A percentile compares a stretch with the other conserved stretches of the same genome.
These are phyloP conservation scores for Cystofilobasidium bisporidii DNA, from an alignment of 768 basidiomycete species.

Conservation along the genomic window DNA sequence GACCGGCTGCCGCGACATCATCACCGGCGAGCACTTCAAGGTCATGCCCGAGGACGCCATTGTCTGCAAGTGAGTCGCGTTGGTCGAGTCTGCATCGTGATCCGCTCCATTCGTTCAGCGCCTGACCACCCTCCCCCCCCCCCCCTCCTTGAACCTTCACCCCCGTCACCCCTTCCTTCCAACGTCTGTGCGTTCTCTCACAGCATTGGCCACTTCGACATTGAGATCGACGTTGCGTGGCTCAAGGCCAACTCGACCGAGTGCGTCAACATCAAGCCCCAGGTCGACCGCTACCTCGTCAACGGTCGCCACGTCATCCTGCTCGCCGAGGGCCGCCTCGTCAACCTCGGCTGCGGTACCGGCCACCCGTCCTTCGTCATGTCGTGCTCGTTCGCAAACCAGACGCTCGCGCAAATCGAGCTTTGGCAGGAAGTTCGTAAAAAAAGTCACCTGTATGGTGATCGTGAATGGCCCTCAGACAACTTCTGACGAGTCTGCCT, in stretches of 20 bases:
- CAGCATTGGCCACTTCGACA: slow-evolving; percentile 48
- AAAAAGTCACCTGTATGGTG: no score
- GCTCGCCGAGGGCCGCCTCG: slow-evolving; percentile 95
- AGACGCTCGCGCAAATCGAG: slow-evolving; percentile 65
- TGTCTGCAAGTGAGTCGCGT: no score
- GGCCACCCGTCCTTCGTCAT: slow-evolving; percentile 95
- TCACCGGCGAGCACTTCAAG: slow-evolving; percentile 78
- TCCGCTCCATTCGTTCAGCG: no score
- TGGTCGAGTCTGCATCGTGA: no score
- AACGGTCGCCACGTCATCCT: slow-evolving; percentile 91
- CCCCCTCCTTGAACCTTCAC: no score
- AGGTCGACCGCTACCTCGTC: slow-evolving; percentile 97
- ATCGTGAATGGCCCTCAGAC: no score
- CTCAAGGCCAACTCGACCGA: slow-evolving; percentile 82
- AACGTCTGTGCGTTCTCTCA: no score
- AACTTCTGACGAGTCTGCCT: no score
- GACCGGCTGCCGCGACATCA: slow-evolving; percentile 97
- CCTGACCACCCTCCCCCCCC: no score
- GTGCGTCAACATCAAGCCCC: slow-evolving; percentile 87
- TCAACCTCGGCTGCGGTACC: slow-evolving; percentile 92
- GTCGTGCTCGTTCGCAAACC: slow-evolving; percentile 99
- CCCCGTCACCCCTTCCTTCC: no score
- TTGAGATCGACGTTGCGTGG: slow-evolving; percentile 90
- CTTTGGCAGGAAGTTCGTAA: no score
- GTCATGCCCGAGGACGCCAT: slow-evolving; percentile 98